Evolutionary conservation across 768 basidiomycete species (phyloP).

Genomic region (Russula lepida): DNA sequence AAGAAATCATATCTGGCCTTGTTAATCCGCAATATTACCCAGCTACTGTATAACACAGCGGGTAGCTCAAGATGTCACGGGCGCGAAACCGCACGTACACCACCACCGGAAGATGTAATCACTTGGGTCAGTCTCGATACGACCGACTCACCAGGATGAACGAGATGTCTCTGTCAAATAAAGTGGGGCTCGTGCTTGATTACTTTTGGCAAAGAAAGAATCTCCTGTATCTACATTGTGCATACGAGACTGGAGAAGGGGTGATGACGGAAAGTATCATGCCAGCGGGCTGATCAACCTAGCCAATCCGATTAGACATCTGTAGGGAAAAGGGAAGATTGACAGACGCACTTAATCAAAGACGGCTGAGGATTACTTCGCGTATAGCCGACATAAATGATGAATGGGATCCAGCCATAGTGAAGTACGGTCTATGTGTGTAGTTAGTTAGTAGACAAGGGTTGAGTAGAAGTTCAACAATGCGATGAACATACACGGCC

Average conservation of each 20-base stretch:
- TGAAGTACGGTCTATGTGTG: slow-evolving; percentile 72
- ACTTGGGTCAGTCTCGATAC: neutral
- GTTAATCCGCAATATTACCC: slow-evolving; percentile 48
- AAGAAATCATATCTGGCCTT: slow-evolving; percentile 82
- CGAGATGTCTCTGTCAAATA: neutral
- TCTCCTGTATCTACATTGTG: slow-evolving; percentile 15
- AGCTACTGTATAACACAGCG: slow-evolving; percentile 47
- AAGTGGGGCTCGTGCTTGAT: neutral
- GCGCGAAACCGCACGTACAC: slow-evolving; percentile 38
- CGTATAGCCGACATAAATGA: slow-evolving; percentile 93
- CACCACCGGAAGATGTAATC: slow-evolving; percentile 22
- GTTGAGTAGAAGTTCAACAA: neutral
- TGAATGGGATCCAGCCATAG: slow-evolving; percentile 93
- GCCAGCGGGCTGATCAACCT: slow-evolving; percentile 94
- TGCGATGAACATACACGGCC: slow-evolving; percentile 54
- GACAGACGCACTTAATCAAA: slow-evolving; percentile 77
- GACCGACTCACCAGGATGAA: slow-evolving; percentile 4
- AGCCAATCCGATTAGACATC: neutral
- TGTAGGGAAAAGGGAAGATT: neutral
- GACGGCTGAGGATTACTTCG: slow-evolving; percentile 91
- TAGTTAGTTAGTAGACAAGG: slow-evolving; percentile 5
- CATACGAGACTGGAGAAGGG: slow-evolving; percentile 22
- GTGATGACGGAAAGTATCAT: slow-evolving; percentile 34
- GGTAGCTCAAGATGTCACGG: slow-evolving; percentile 30
- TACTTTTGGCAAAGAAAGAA: slow-evolving; percentile 16